A percentile compares a stretch with the other conserved stretches of the same genome.
Conservation (phyloP, 805 yeast species). For the Nakazawaea wyomingensis region DNA sequence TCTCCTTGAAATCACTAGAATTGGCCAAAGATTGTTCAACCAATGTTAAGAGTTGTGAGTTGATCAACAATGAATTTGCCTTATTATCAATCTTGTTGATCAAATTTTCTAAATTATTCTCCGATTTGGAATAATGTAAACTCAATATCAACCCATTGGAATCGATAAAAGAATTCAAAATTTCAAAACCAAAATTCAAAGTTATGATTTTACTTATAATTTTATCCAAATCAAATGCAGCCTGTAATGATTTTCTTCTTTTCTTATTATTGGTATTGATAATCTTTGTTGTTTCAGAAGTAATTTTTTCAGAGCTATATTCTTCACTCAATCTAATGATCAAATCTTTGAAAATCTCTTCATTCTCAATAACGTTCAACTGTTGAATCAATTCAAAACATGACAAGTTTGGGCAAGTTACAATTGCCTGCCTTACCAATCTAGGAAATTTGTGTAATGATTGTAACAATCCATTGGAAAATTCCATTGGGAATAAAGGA, state of each 20-base stretch:
- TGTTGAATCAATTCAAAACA: slow-evolving; percentile 60
- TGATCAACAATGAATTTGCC: slow-evolving; percentile 29
- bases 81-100: slow-evolving; percentile 38
- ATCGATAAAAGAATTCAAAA: slow-evolving; percentile 64
- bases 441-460: slow-evolving; percentile 49
- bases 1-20: slow-evolving; percentile 18
- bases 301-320: slow-evolving; percentile 54
- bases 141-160: slow-evolving; percentile 64
- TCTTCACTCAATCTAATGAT: slow-evolving; percentile 64
- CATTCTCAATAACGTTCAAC: slow-evolving; percentile 49
- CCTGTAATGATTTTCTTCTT: slow-evolving; percentile 21
- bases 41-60: slow-evolving; percentile 40
- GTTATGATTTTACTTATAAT: slow-evolving; percentile 41
- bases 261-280: slow-evolving; percentile 20
- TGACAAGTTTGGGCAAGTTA: slow-evolving; percentile 67
- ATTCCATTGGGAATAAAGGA: slow-evolving; percentile 71
- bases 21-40: slow-evolving; percentile 37
- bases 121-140: slow-evolving; percentile 49
- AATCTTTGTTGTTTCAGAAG: slow-evolving; percentile 37
- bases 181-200: slow-evolving; percentile 49
- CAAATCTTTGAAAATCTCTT: slow-evolving; percentile 63
- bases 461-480: slow-evolving; percentile 49
- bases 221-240: slow-evolving; percentile 32
- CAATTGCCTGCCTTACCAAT: slow-evolving; percentile 75
- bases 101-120: slow-evolving; percentile 39